Base-by-base conservation (phyloP, 129 eudicot species). In the Cynara cardunculus region DNA sequence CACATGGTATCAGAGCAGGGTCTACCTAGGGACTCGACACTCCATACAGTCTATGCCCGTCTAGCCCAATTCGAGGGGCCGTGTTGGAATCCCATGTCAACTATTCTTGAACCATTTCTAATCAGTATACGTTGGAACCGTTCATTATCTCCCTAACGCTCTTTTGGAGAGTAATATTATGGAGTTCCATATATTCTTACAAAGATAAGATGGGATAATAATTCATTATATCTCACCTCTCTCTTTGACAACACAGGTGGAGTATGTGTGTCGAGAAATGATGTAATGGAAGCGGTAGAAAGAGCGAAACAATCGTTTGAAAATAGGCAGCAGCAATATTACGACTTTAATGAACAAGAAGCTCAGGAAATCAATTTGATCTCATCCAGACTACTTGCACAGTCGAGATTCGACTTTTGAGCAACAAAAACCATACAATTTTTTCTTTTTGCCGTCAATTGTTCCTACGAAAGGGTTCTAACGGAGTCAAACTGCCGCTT, bases 231-330 rank as follows among this genome's bases (percentile, higher is more conserved):
- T 56, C 65, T 5, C 65, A 18, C 65, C 10, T 18, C 10, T 18
- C 24, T 18, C 24, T 53, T 39, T 32, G 69, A 25, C 31, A 76
- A 34, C n/a, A n/a, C 82, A 88, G 91, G 91, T 61, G 84, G 84
- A 19, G 87, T 67, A 64, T 75, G 81, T 62, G 91, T 88, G 31
- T 79, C 89, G 46, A 80, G 83, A 56, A 89, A 80, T 11, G 89
- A 88, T 30, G 32, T 88, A 76, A 80, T 80, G 85, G 77, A 85
- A 75, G 89, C 86, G 10, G 84, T 88, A 18, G 89, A 83, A 83
- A 85, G 91, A 56, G 87, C 86, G 2, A 80, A 77, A 84, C 27
- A 70, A 37, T 78, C 85, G 5, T 83, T 88, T 26, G 82, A 85
- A 13, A 28, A 71, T 41, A 71, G 79, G 44, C 79, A 76, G 44